phyloP scores from a whole-genome alignment of 2,329 filamentous ascomycete genomes.

The Chaetomium sp. region DNA sequence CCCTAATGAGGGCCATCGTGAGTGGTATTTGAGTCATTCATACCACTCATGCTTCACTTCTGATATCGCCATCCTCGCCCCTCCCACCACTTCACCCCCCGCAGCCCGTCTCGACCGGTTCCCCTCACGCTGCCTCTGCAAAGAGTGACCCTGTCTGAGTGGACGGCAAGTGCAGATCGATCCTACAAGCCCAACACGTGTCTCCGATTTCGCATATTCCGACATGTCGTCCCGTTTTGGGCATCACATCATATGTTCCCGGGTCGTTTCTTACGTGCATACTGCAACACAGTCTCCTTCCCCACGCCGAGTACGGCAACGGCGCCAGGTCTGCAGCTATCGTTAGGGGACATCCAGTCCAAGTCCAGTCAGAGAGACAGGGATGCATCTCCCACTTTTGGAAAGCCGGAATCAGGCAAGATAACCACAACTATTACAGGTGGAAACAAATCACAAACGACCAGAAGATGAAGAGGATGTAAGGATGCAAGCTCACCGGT shows the following conservation, averaged over 20 bases:
- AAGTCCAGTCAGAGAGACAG: not conserved
- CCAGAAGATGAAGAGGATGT: not conserved
- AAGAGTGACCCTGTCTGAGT: not conserved
- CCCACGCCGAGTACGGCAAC: not conserved
- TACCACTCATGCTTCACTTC: constrained; percentile 1
- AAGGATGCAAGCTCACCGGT: constrained; percentile 14
- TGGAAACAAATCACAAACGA: not conserved
- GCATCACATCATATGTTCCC: not conserved
- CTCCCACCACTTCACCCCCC: not conserved
- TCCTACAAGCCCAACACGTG: constrained; percentile 19
- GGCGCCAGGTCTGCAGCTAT: not conserved
- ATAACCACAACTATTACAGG: not conserved
- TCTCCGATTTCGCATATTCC: constrained; percentile 5
- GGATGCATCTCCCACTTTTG: not conserved
- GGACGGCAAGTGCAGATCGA: constrained; percentile 3
- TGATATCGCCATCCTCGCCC: not conserved
- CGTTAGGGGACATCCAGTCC: not conserved
- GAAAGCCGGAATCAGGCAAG: not conserved
- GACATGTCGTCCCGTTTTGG: constrained; percentile 15
- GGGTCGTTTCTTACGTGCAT: constrained; percentile 10
- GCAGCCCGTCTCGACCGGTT: not conserved
- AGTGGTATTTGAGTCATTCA: constrained; percentile 14
- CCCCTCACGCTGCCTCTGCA: not conserved
- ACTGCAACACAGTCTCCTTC: not conserved
- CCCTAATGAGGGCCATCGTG: not conserved